Percentiles rank a stretch among this genome's conserved stretches.
Evolutionary conservation across 768 basidiomycete genomes (phyloP).

Genomic region (Bullera alba): DNA sequence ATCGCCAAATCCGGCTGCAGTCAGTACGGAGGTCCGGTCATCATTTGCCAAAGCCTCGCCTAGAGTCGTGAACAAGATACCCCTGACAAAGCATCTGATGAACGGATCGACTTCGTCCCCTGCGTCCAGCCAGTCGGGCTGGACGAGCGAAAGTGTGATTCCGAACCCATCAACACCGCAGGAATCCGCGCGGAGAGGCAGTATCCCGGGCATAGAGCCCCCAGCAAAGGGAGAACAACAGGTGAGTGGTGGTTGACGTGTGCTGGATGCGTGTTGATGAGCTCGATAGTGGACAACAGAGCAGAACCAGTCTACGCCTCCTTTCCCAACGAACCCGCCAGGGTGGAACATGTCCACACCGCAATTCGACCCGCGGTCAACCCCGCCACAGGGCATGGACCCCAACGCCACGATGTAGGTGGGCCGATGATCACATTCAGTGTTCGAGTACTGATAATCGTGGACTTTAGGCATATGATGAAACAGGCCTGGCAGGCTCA

Average conservation of each 20-base stretch:
- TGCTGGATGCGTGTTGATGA: not conserved
- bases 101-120: not conserved
- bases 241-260: not conserved
- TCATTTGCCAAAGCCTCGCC: no score
- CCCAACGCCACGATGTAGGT: constrained; percentile 13
- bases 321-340: not conserved
- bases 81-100: no score
- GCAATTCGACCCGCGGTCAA: not conserved
- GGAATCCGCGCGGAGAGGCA: not conserved
- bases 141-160: not conserved
- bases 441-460: not conserved
- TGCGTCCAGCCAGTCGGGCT: not conserved
- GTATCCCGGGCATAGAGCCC: not conserved
- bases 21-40: no score
- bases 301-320: no score
- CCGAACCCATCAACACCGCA: not conserved
- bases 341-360: not conserved
- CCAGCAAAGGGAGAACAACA: not conserved
- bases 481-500: constrained; percentile 38
- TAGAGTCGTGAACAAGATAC: no score
- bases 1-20: no score
- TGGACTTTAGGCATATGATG: constrained; percentile 18
- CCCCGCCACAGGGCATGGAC: not conserved
- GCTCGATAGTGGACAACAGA: not conserved
- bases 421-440: not conserved